Base-by-base conservation (phyloP, 2,329 filamentous ascomycete species). In the Penicillium capsulatum region DNA sequence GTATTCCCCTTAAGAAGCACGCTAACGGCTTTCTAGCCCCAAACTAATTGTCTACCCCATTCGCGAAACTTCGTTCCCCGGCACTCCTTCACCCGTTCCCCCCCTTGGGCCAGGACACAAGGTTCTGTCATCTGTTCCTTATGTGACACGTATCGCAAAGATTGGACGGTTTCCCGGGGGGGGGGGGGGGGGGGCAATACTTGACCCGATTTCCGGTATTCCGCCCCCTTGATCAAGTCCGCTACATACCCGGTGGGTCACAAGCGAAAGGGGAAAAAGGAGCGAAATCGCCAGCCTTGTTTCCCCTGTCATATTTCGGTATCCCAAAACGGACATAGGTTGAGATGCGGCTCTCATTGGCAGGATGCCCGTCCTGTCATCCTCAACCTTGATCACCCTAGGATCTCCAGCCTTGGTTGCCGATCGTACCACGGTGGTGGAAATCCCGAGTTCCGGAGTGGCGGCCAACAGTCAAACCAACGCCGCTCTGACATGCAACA, bases 81-180 rank as follows among this genome's bases (percentile, higher is more conserved):
- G n/a, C n/a, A n/a, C n/a, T n/a, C n/a, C n/a, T n/a, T n/a, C n/a
- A n/a, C n/a, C n/a, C n/a, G n/a, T n/a, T n/a, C n/a, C n/a, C n/a
- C n/a, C n/a, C n/a, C n/a, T n/a, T n/a, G n/a, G n/a, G n/a, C n/a
- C 40, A 31, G 40, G 19, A 44, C 45, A 46, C 48, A 50, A 54
- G 39, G 45, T 48, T 53, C 42, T 29, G 40, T 48, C 45, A 38
- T 41, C 33, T 37, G 32, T 47, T 41, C 36, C 43, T 27, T 42
- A 17, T 35, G 50, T 51, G 46, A 38, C 38, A 53, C 40, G 40
- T 48, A 40, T 51, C 32, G 40, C 45, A 45, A 45, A 51, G 40
- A 51, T 45, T 43, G 17, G 27, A 38, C 24, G 45, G 38, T 38
- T 40, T 49, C 41, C 44, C 47, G 34, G 39, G n/a, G n/a, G n/a